Base-by-base conservation (phyloP, 805 yeast species). In the Spathaspora sp. region DNA sequence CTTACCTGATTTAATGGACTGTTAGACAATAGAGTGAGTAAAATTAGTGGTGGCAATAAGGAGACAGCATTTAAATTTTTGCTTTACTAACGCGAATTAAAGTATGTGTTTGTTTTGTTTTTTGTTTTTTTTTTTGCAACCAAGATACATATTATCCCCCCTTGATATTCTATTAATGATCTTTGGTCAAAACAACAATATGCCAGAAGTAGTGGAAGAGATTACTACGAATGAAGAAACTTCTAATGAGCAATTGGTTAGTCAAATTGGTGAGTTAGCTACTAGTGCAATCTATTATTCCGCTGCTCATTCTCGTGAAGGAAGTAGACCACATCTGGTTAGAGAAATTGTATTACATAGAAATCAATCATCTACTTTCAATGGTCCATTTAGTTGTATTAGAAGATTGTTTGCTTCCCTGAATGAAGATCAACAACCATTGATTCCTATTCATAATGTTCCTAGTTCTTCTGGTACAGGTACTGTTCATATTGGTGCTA, bases 201-300 rank as follows among this genome's bases (percentile, higher is more conserved):
- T n/a, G 17, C 17, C 40, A 11, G 40, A 35, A 35, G 40, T 23
- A 23, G 26, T 23, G 6, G 26, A 31, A 31, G 35, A 31, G n/a
- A 14, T 14, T 10, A 31, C 4, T 31, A n/a, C 8, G 18, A 35
- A 35, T 16, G 40, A 35, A 35, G 18, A 35, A 35, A 5, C 8
- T 14, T 16, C 18, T 14, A 16, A 16, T n/a, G 45, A 42, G 10
- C 28, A 42, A 23, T 26, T 42, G 12, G 16, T 11, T 14, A n/a
- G 32, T 42, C 45, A 42, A 12, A 11, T 42, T 5, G 45, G 28
- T 23, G 45, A 42, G 11, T 42, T 42, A 26, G 18, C 45, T 1
- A 26, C 17, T 5, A 42, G 28, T 42, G 42, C 47, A 31, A 35
- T 45, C 10, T 31, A 45, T 35, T 45, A 45, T 45, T 29, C 47